Evolutionary conservation across 208 protist genomes (phyloP), one percentile per base, ranked within the genome.

Genomic region (Wallacemonas sp.): DNA sequence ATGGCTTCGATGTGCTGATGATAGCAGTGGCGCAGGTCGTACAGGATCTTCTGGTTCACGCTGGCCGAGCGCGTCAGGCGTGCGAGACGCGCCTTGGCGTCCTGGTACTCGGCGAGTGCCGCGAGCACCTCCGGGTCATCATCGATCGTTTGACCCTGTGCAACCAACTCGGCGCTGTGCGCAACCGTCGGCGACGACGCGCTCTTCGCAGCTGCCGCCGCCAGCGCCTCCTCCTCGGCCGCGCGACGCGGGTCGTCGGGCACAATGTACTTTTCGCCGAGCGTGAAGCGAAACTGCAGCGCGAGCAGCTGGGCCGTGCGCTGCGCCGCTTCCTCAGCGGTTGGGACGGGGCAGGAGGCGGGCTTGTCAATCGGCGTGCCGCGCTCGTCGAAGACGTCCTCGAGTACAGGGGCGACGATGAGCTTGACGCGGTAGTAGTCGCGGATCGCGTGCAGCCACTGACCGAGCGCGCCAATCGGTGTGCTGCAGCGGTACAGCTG

Each of bases 361-460:
- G 14, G 38, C 5, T 23, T 60, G 33, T 48, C 52, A 17, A 41
- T 38, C 3, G 68, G 19, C 56, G 41, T 58, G 14, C 47, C 55
- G 8, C 46, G 27, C 47, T 65, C 60, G 33, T 48, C 39, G 36
- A 44, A 44, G 33, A 43, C 48, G 19, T 61, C 27, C 34, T 85
- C 46, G 56, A 85, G 55, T 47, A 85, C 69, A 27, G 72, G 81
- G n/a, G 70, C 72, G 2, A 74, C 79, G 39, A 90, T 70, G 1
- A 78, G 29, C 47, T 75, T 70, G 29, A 89, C 77, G 9, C 76
- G 74, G 79, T 88, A 89, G 69, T 81, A 75, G 23, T 92, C 72
- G 9, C 81, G 76, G 17, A 92, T 55, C 2, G 78, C 76, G 39
- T 76, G 74, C 21, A 94, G 76, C 83, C 82, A 92, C 48, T 82